phyloP scores from a whole-genome alignment of 169 alveolate genomes.

The Plasmodium chabaudi region DNA sequence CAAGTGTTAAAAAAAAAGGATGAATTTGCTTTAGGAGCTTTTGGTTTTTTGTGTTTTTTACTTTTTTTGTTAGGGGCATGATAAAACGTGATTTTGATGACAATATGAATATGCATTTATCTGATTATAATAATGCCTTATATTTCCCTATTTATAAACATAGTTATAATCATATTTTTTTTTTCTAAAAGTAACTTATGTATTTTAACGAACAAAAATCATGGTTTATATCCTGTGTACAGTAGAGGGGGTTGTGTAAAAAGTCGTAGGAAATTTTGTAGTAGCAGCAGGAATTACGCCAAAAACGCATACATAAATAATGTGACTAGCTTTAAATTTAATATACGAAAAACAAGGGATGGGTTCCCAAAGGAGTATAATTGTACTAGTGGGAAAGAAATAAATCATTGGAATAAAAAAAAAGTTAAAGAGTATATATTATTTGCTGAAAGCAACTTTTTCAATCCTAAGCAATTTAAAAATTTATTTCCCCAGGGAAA shows the following conservation, averaged over 20 bases:
- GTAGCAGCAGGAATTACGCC: neutral
- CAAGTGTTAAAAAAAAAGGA: no score
- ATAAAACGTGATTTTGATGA: no score
- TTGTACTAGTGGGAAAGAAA: neutral
- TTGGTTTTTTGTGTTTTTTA: neutral
- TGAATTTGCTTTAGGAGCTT: no score
- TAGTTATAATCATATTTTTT: neutral
- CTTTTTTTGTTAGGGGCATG: neutral
- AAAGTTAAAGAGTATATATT: constrained; percentile 6
- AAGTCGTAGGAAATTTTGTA: neutral
- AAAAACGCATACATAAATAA: constrained; percentile 22
- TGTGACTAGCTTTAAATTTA: neutral
- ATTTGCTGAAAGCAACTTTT: constrained; percentile 41
- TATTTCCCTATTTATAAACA: constrained; percentile 14
- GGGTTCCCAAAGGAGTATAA: neutral
- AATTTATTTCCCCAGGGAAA: constrained; percentile 38
- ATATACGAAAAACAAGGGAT: neutral
- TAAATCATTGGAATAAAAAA: neutral
- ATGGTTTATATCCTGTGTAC: constrained; percentile 19
- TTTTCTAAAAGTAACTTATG: constrained; percentile 31
- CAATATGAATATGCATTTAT: neutral
- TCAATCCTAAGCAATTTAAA: constrained; percentile 71
- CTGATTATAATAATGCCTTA: constrained; percentile 25
- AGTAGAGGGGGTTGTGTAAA: neutral
- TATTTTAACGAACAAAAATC: constrained; percentile 10